Conservation (phyloP, 2,329 filamentous ascomycete species). For the Pestalotiopsis sp. region DNA sequence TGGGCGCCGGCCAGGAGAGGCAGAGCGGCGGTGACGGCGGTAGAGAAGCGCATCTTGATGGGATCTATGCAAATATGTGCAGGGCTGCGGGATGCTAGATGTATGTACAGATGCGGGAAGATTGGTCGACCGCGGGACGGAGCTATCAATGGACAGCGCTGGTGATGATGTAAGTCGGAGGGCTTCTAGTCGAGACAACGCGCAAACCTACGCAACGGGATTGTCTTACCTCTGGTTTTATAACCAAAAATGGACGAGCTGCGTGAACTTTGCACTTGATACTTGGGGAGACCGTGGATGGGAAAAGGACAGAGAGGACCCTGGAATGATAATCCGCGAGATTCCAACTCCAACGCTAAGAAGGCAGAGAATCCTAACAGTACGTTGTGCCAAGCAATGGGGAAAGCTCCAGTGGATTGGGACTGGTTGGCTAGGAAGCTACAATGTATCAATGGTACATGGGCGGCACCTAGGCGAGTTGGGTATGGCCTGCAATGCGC, state of each 20-base stretch:
- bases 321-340: not conserved
- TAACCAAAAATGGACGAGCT: not conserved
- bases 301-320: slow-evolving; percentile 11
- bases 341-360: slow-evolving; percentile 4
- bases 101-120: slow-evolving; percentile 11
- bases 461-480: not conserved
- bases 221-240: not conserved
- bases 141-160: slow-evolving; percentile 13
- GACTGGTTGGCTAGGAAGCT: slow-evolving; percentile 9
- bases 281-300: not conserved
- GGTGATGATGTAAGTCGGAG: slow-evolving; percentile 16
- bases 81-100: slow-evolving; percentile 9
- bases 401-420: slow-evolving; percentile 8
- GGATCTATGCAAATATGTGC: slow-evolving; percentile 8
- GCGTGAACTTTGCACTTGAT: not conserved
- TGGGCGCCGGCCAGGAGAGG: slow-evolving; percentile 58
- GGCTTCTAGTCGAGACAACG: slow-evolving; percentile 7
- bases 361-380: not conserved
- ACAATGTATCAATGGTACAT: too few species aligned
- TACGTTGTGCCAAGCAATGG: slow-evolving; percentile 2
- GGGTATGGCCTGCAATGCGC: not conserved
- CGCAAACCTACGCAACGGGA: not conserved
- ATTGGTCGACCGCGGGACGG: slow-evolving; percentile 10
- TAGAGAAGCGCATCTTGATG: slow-evolving; percentile 61
- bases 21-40: slow-evolving; percentile 52